Base-by-base conservation (phyloP, 1,284 basidiomycete species). In the Neotropicomus parvogracilis region DNA sequence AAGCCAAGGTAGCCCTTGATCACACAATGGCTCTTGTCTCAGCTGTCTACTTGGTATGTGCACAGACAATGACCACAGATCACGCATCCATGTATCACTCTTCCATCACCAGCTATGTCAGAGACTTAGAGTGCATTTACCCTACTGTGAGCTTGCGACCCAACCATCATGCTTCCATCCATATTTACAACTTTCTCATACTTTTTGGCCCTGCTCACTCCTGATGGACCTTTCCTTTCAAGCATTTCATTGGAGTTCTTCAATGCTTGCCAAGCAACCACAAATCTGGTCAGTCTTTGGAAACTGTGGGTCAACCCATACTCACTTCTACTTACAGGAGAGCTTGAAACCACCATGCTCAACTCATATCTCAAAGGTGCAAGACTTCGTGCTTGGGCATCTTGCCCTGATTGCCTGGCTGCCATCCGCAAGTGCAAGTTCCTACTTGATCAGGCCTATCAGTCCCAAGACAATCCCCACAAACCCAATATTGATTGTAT, bases 161-260 rank as follows among this genome's bases (percentile, higher is more conserved):
- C 9, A 38, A 38, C 26, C 36, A 38, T 11, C 36, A 38, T 16
- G 21, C 16, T 0, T 7, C 24, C 14, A 10, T 70, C 10, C 72
- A 74, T 32, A 59, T 72, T 11, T 59, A 56, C 1, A 53, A 65
- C 10, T 60, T 64, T 37, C 49, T 71, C 0, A 13, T 46, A 1
- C 46, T 54, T 1, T 73, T 70, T 44, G 66, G 71, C 1, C 73
- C 71, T 1, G 59, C 65, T 1, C 69, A 72, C 47, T 54, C 65
- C 0, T 65, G 65, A 49, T 58, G 69, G 34, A 59, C 63, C 0
- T 68, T 65, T 13, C 59, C 60, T 7, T 72, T 65, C 12, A 63
- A 74, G 35, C 49, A 58, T 0, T 58, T 66, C 19, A 74, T 71
- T 20, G 59, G 64, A 13, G 50, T 64, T 6, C 54, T 74, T 8